Evolutionary conservation across 2,329 filamentous ascomycete genomes (phyloP), one percentile per base, ranked within the genome.

Genomic region (Botrytis pseudocinerea): DNA sequence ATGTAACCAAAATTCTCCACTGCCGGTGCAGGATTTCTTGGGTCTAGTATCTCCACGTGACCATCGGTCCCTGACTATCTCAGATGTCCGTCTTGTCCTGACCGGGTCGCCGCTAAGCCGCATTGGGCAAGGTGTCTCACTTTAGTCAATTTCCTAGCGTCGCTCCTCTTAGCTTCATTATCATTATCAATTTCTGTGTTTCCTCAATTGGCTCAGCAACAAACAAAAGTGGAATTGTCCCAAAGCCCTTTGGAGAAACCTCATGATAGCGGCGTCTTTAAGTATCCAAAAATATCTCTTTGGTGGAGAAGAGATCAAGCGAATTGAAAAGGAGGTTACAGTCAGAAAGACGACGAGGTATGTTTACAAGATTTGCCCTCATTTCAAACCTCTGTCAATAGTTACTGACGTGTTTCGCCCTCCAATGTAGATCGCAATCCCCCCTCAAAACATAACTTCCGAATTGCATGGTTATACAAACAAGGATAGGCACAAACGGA

Each of bases 371-470:
- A 61, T 61, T 61, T 61, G 6, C 35, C 59, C 35, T 61, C 59
- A 61, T 61, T 61, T 61, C 59, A 61, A n/a, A 59, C 12, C 38
- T 61, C 62, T 35, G 46, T 65, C 42, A 65, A 65, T 65, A 35
- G 62, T 65, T 65, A 32, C 62, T 65, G 62, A 65, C 42, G 28
- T 35, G 62, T 68, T 68, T 40, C 25, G 59, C 32, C 32, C 6
- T 40, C 40, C 46, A 57, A 54, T 54, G 65, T 40, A 51, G 65
- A 68, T 68, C 65, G 65, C 46, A 68, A 68, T 68, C 65, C 46
- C 65, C 46, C 46, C 35, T 8, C 8, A 38, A 28, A 38, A 51
- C 46, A 68, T 54, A 68, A 68, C 65, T 68, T 68, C 65, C 65
- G 65, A 54, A 28, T 68, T 57, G 46, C 65, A 68, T 68, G 69